These are phyloP conservation scores for Geopyxis carbonaria DNA, from an alignment of 495 filamentous ascomycete species.

Conservation along the genomic window DNA sequence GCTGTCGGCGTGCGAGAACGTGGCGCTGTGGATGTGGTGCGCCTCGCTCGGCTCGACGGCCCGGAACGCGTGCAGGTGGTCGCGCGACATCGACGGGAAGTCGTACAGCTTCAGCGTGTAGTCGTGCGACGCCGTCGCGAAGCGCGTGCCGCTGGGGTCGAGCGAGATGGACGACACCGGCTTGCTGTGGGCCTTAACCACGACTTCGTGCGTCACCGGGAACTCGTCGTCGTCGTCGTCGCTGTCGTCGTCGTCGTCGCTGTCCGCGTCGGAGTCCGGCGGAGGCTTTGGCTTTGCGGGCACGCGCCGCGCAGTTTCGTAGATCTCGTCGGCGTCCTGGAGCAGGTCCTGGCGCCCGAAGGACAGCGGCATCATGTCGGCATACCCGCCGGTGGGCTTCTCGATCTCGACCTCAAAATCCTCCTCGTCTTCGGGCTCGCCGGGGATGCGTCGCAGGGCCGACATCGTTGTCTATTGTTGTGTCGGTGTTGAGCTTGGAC, in stretches of 20 bases:
- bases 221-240: conserved; percentile 75
- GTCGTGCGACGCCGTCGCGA: conserved; percentile 80
- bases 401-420: conserved; percentile 46
- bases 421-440: conserved; percentile 3
- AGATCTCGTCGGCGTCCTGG: conserved; percentile 58
- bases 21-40: conserved; percentile 67
- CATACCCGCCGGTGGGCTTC: conserved; percentile 31
- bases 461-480: not conserved
- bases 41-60: conserved; percentile 80
- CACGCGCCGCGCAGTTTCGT: conserved; percentile 54
- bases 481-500: not conserved
- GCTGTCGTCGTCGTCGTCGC: conserved; percentile 40
- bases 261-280: conserved; percentile 31
- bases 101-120: conserved; percentile 86
- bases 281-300: conserved; percentile 18
- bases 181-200: conserved; percentile 80
- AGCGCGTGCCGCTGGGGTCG: conserved; percentile 67
- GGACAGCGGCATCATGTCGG: conserved; percentile 68
- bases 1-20: conserved; percentile 62
- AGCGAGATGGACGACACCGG: conserved; percentile 68
- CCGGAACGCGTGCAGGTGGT: conserved; percentile 82
- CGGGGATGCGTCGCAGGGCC: conserved; percentile 16
- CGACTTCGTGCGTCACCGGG: conserved; percentile 81
- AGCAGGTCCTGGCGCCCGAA: conserved; percentile 72
- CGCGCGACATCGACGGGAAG: conserved; percentile 87